These are phyloP conservation scores for Macrolepiota fuliginosa DNA, from an alignment of 768 basidiomycete genomes.

Conservation along the genomic window DNA sequence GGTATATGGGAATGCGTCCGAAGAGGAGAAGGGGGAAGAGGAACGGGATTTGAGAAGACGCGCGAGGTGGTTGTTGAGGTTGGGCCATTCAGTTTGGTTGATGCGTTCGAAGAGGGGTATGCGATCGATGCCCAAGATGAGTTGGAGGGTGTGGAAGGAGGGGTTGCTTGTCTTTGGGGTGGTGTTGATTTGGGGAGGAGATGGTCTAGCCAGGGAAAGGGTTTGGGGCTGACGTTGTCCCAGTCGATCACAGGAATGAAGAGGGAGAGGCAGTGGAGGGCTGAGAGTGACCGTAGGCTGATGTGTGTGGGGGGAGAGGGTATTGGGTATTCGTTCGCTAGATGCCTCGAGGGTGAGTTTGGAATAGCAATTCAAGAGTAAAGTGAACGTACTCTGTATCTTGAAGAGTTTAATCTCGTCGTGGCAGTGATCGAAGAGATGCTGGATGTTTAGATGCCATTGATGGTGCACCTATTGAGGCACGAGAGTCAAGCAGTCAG, in stretches of 20 bases:
- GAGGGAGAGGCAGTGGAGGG: slow-evolving; percentile 9
- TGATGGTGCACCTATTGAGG: no score
- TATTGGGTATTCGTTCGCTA: slow-evolving; percentile 9
- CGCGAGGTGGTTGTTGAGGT: background rate
- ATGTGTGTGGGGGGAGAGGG: slow-evolving; percentile 7
- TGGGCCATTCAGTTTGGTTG: slow-evolving; percentile 6
- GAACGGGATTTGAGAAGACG: slow-evolving; percentile 1
- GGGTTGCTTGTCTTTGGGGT: background rate
- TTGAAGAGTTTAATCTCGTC: slow-evolving; percentile 4
- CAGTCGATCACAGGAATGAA: slow-evolving; percentile 9
- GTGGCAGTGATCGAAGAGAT: slow-evolving; percentile 3
- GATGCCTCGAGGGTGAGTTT: background rate
- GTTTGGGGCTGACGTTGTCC: slow-evolving; percentile 6
- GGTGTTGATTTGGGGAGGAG: background rate
- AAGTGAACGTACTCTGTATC: background rate
- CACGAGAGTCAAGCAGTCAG: no score
- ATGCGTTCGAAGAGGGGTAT: slow-evolving; percentile 4
- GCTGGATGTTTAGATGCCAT: slow-evolving; percentile 7
- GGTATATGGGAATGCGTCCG: background rate
- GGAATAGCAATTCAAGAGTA: background rate
- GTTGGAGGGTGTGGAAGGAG: slow-evolving; percentile 5
- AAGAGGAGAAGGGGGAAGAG: background rate
- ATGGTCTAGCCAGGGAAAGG: slow-evolving; percentile 8
- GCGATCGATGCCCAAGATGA: slow-evolving; percentile 4
- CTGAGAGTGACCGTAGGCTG: background rate